Evolutionary conservation across 441 rosid genomes (phyloP), one percentile per base, ranked within the genome.

Genomic region (Pelargonium australe): DNA sequence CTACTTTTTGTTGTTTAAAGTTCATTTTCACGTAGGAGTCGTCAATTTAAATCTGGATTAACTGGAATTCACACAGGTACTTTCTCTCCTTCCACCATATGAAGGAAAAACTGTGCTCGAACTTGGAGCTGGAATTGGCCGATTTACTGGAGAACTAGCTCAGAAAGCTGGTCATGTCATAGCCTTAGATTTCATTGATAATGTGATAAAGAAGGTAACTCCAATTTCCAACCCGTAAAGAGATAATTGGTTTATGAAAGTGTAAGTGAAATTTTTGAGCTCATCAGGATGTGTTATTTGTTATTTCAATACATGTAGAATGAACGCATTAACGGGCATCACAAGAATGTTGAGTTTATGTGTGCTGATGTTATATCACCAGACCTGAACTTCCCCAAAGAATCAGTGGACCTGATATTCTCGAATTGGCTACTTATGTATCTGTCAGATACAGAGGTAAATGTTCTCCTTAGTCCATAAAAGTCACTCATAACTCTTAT

Each of bases 391-490:
- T 73, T 95, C 70, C 47, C 93, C 2, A 82, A 87, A 57, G 90
- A 70, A 65, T 89, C 96, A 2, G 69, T 95, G 65, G 97, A 92
- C 77, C 76, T 95, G 80, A 85, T 95, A 9, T 92, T 95, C 77
- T 95, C 98, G 17, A 95, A 95, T 80, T 89, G 97, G 99, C 83
- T 92, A 44, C 88, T 92, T 16, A 95, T 90, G 99, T 89, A 92
- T 86, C 99, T 95, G 47, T 89, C 97, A 45, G 98, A 95, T 77
- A 71, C 83, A 64, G 97, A 95, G 97, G 99, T 95, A 75, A 65
- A 51, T 40, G 34, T 47, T 20, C 9, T 53, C 60, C 60, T 16
- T 53, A 53, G 17, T 11, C 31, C 31, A 1, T 25, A 25, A 1
- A 25, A 25, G 31, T 20, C 31, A 25, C 31, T 25, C 2, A 2